phyloP scores from a whole-genome alignment of 2,329 filamentous ascomycete genomes.

The Fusarium nelsonii region DNA sequence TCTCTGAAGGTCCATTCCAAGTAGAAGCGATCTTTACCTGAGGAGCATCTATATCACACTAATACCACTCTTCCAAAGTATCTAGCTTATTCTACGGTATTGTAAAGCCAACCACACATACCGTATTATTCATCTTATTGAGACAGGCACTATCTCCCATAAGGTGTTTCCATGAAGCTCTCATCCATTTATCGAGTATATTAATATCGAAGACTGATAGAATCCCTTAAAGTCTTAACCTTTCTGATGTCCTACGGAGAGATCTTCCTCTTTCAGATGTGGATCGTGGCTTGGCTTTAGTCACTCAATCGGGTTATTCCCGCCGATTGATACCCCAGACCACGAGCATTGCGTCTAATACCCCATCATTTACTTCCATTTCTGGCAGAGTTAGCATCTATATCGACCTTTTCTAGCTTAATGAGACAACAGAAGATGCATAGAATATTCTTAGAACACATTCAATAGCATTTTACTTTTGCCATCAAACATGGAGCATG shows the following conservation, averaged over 20 bases:
- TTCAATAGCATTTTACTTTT: neutral
- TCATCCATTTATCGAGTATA: too few relatives aligned
- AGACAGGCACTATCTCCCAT: too few relatives aligned
- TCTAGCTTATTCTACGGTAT: too few relatives aligned
- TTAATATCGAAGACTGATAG: neutral
- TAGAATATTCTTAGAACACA: neutral
- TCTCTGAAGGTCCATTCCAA: too few relatives aligned
- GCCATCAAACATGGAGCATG: neutral
- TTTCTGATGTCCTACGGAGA: neutral
- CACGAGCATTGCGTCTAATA: neutral
- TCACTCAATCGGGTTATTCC: neutral
- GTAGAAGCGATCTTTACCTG: too few relatives aligned
- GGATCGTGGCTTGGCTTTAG: neutral
- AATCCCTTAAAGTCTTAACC: neutral
- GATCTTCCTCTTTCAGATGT: neutral
- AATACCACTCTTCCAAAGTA: too few relatives aligned
- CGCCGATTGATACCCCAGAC: neutral
- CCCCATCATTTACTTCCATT: neutral
- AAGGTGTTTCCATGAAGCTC: too few relatives aligned
- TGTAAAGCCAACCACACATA: too few relatives aligned
- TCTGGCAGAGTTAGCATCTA: neutral
- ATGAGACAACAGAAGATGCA: neutral
- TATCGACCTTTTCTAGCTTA: too few relatives aligned
- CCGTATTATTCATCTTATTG: too few relatives aligned
- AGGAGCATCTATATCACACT: too few relatives aligned